Evolutionary conservation across 2,329 filamentous ascomycete species (phyloP).

Genomic region (Alternaria incomplexa): DNA sequence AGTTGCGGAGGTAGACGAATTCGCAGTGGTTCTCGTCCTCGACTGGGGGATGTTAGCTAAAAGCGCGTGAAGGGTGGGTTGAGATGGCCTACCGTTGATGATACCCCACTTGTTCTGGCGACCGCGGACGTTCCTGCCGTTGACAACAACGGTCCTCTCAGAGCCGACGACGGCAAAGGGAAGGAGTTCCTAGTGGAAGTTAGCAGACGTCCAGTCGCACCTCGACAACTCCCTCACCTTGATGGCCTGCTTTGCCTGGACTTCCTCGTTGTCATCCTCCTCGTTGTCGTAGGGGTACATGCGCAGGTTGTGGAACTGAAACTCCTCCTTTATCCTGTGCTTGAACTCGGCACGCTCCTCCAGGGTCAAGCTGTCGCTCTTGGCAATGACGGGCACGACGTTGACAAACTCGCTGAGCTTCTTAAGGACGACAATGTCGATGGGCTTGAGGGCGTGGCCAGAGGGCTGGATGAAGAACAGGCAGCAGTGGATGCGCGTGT

Average conservation of each 20-base stretch:
- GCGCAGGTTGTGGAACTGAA: conserved; percentile 98
- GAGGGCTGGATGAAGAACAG: conserved; percentile 99
- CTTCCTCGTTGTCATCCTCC: conserved; percentile 97
- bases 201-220: conserved; percentile 32
- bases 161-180: conserved; percentile 98
- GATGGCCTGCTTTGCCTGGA: conserved; percentile 90
- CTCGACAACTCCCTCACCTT: conserved; percentile 70
- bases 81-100: conserved; percentile 69
- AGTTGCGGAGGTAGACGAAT: conserved; percentile 98
- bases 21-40: conserved; percentile 99
- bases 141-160: conserved; percentile 96
- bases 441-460: conserved; percentile 97
- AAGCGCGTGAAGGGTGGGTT: neutral
- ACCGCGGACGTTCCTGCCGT: conserved; percentile 95
- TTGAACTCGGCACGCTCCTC: conserved; percentile 98
- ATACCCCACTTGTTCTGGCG: conserved; percentile 99
- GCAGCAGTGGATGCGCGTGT: conserved; percentile 99
- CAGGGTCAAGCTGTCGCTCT: conserved; percentile 93
- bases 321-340: conserved; percentile 98
- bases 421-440: conserved; percentile 99
- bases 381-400: conserved; percentile 97
- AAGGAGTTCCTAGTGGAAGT: conserved; percentile 74
- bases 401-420: conserved; percentile 99
- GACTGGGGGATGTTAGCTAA: conserved; percentile 57
- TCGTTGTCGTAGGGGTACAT: conserved; percentile 99